Evolutionary conservation across 768 basidiomycete species (phyloP), one percentile per base, ranked within the genome.

Genomic region (Nidula microcarpa): DNA sequence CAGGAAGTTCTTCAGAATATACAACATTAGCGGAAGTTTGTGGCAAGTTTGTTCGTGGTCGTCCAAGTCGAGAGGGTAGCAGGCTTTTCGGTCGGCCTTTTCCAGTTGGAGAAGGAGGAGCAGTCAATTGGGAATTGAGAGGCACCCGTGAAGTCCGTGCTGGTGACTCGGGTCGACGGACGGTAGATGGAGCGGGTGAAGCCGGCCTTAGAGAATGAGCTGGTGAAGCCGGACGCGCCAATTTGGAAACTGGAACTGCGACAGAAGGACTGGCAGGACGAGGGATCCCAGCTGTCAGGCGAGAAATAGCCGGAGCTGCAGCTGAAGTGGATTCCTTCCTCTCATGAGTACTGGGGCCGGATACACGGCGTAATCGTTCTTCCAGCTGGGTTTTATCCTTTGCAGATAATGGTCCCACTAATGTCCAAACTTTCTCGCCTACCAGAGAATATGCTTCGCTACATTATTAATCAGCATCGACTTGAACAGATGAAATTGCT

Each of bases 331-430:
- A 36, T 17, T 75, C 71, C 17, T 65, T 62, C 57, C 76, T 77
- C 13, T 76, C 74, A 57, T 71, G 70, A 33, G 72, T 73, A 58
- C 80, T 81, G 33, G 87, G 82, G 5, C 86, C 87, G 33, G 85
- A 74, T n/a, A 92, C 82, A 34, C 91, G 87, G 45, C 90, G 86
- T 32, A 97, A 71, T 6, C 92, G 82, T 63, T 95, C 94, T 67
- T 96, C 94, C 33, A 97, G 79, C 62, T 94, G 91, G 7, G 92
- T 93, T 63, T 90, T 94, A 63, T 95, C 94, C 67, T 96, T 96
- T 4, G 89, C 74, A 44, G 87, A 80, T 32, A 97, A 72, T 7
- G 76, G 60, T 1, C 91, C 91, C 43, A 94, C 89, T 8, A 87
- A 68, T 9, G 79, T 72, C 91, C 90, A 95, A 10, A 94, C 82